phyloP scores from a whole-genome alignment of 2,329 filamentous ascomycete genomes.

The Chaetomiaceae sp. region DNA sequence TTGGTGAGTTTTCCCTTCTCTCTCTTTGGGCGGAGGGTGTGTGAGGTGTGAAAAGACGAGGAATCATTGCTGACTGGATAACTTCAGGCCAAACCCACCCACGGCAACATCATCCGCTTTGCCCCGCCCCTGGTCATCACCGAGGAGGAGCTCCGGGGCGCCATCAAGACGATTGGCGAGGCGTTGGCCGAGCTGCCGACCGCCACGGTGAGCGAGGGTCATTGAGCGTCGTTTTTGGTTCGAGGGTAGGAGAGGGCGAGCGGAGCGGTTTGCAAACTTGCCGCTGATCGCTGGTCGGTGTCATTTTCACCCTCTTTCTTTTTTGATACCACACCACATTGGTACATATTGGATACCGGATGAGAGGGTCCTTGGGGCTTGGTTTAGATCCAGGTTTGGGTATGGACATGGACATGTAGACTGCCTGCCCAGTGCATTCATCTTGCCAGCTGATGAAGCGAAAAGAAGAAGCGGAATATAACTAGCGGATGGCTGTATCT shows the following conservation, averaged over 20 bases:
- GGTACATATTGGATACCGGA: neutral
- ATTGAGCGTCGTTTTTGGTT: slow-evolving; percentile 23
- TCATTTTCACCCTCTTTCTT: neutral
- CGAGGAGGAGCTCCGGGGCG: slow-evolving; percentile 75
- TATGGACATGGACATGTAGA: too few relatives aligned
- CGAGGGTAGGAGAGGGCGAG: neutral
- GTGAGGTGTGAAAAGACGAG: neutral
- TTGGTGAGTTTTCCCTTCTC: slow-evolving; percentile 50
- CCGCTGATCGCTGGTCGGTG: neutral
- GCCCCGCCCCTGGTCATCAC: slow-evolving; percentile 95
- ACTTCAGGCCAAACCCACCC: slow-evolving; percentile 86
- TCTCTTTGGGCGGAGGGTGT: neutral
- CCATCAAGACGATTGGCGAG: slow-evolving; percentile 74
- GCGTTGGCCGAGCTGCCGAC: slow-evolving; percentile 76
- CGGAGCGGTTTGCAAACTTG: neutral
- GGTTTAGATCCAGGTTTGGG: too few relatives aligned
- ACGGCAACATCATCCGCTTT: slow-evolving; percentile 96
- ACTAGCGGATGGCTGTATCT: too few relatives aligned
- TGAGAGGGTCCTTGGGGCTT: neutral
- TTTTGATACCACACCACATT: slow-evolving; percentile 9
- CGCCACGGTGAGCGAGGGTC: slow-evolving; percentile 42
- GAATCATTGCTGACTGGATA: slow-evolving; percentile 23
- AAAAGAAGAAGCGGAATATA: too few relatives aligned
- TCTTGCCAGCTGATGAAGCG: too few relatives aligned
- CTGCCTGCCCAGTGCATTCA: too few relatives aligned